Evolutionary conservation across 176 grass and related monocot species (phyloP).

Genomic region (Urochloa ruziziensis): DNA sequence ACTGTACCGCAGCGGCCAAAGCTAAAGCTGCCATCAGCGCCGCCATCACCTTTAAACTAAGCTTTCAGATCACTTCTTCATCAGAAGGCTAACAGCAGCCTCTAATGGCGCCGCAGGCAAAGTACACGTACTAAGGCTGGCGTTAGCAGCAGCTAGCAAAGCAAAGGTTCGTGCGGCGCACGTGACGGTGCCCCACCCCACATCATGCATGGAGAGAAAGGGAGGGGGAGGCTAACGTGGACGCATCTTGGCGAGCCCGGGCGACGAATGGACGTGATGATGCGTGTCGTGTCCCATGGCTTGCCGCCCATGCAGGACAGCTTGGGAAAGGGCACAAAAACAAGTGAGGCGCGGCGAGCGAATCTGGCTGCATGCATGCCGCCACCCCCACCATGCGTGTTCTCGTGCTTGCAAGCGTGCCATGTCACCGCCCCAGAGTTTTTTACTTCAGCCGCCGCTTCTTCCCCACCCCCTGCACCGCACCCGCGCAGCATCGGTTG

Average conservation of each 20-base stretch:
- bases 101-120: neutral
- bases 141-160: neutral
- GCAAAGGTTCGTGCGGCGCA: conserved; percentile 20
- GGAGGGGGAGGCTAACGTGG: neutral
- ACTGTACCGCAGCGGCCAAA: neutral
- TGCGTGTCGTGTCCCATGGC: neutral
- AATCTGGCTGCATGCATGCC: conserved; percentile 18
- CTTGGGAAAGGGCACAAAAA: neutral
- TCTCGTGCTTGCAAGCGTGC: conserved; percentile 22
- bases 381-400: conserved; percentile 6
- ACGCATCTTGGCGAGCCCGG: neutral
- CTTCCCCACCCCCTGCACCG: too few relatives aligned
- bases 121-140: conserved; percentile 15
- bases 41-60: conserved; percentile 17
- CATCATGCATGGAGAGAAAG: neutral
- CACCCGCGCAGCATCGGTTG: neutral
- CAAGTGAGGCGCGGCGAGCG: neutral
- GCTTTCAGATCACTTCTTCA: neutral
- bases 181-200: neutral
- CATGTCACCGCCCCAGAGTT: conserved; percentile 27
- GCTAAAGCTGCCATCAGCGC: conserved; percentile 14
- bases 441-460: neutral
- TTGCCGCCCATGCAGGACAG: neutral
- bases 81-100: neutral
- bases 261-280: conserved; percentile 9